Conservation (phyloP, 352 stramenopile genomes). For the Globisporangium cederbergense region DNA sequence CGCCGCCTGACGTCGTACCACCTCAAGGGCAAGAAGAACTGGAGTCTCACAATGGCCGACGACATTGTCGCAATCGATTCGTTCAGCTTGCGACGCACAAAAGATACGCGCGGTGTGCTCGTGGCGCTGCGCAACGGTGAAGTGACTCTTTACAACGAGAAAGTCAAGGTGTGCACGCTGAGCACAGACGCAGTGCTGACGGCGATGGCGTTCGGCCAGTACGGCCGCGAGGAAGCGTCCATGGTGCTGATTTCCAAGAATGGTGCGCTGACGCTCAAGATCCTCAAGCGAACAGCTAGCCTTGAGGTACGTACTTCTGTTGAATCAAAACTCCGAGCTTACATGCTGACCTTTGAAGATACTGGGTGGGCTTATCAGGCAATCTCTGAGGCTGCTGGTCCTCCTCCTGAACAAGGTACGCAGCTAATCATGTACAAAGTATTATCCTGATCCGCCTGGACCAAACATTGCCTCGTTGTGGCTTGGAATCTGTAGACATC, state of each 20-base stretch:
- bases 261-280: conserved; percentile 81
- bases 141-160: conserved; percentile 88
- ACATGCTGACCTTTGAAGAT: neutral
- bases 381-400: conserved; percentile 65
- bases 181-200: conserved; percentile 62
- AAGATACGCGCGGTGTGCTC: conserved; percentile 74
- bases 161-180: conserved; percentile 77
- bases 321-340: too few relatives aligned
- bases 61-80: conserved; percentile 81
- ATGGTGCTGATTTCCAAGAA: conserved; percentile 80
- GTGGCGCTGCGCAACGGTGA: conserved; percentile 85
- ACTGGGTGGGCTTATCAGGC: conserved; percentile 14
- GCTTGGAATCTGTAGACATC: conserved; percentile 50
- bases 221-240: conserved; percentile 84
- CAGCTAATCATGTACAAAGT: neutral
- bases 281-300: conserved; percentile 84
- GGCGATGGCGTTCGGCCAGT: conserved; percentile 86
- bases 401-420: conserved; percentile 79
- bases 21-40: conserved; percentile 91
- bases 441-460: neutral
- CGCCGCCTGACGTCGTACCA: conserved; percentile 85
- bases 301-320: conserved; percentile 35
- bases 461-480: neutral
- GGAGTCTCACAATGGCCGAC: conserved; percentile 79
- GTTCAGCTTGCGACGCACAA: conserved; percentile 67